Base-by-base conservation (phyloP, 495 filamentous ascomycete species). In the Podospora pseudopauciseta region DNA sequence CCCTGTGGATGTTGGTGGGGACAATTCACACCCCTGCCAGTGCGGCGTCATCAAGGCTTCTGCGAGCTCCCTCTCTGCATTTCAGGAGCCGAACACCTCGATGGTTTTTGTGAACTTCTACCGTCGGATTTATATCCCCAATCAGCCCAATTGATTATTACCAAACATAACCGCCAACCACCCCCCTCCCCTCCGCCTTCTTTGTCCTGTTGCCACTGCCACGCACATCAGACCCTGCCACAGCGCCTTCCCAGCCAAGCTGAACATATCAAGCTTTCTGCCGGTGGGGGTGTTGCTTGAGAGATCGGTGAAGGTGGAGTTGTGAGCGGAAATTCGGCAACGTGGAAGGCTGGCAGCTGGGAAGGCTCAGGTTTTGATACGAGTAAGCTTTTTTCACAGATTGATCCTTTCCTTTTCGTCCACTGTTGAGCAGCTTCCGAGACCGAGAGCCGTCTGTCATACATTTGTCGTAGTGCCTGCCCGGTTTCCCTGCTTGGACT, bases 11-110 rank as follows among this genome's bases (percentile, higher is more conserved):
- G 60, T 28, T 32, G 26, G 9, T 60, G 15, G 26, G 1, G 19
- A 20, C 20, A 7, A 3, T 49, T 28, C 11, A 19, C 5, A 67
- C 26, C 69, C 69, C 58, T 70, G 69, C 39, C 30, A 13, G 3
- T 65, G 65, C 69, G 56, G 69, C 69, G 69, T 70, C 69, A 70
- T 70, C 32, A 66, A 19, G 16, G 27, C 18, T 19, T 64, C 61
- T 20, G 5, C 39, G 30, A 18, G 44, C 64, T 39, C 30, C 59
- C 63, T 27, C 16, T n/a, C 18, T 23, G 32, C 56, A 49, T 49
- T 49, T 49, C 67, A 30, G 67, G 67, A 54, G 60, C 49, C 34
- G 57, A 30, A 18, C 57, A 39, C 68, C 60, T 60, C 57, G 60
- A 56, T 63, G 67, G 56, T 15, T 11, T 11, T 28, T 58, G 55